Evolutionary conservation across 805 yeast species (phyloP).

Genomic region (Suhomyces canberraensis): DNA sequence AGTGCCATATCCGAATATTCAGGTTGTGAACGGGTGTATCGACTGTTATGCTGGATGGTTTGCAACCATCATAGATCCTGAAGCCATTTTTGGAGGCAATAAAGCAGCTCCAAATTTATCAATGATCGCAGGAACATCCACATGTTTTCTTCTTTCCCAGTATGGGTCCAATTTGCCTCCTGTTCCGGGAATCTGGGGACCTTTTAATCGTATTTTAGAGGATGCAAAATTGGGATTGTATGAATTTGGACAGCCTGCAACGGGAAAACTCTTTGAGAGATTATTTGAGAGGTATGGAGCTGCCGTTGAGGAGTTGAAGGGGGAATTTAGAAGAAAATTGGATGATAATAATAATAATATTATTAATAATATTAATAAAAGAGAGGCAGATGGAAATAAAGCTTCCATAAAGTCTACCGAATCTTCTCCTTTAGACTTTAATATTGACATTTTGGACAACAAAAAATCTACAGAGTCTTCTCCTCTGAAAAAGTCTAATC

Average conservation of each 20-base stretch:
- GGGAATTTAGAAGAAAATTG: no score
- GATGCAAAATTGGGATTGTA: constrained; percentile 30
- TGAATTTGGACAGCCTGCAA: constrained; percentile 58
- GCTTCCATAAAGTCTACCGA: no score
- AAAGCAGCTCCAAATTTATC: constrained; percentile 21
- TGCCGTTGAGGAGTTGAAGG: constrained; percentile 7
- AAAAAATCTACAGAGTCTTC: no score
- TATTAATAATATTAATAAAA: no score
- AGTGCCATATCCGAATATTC: constrained; percentile 12
- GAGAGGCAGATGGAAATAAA: no score
- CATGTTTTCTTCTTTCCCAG: constrained; percentile 43
- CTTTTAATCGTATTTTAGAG: constrained; percentile 39
- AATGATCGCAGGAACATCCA: constrained; percentile 62
- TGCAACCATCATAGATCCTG: constrained; percentile 25
- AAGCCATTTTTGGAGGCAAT: constrained; percentile 6
- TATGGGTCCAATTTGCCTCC: neutral
- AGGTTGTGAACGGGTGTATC: constrained; percentile 48
- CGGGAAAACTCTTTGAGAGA: constrained; percentile 52
- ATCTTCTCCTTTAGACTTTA: no score
- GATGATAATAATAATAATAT: no score
- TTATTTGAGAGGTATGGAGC: constrained; percentile 41
- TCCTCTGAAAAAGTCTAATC: no score
- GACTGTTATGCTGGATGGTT: constrained; percentile 61
- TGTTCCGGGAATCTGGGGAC: constrained; percentile 59
- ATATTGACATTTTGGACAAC: no score